phyloP scores from a whole-genome alignment of 2,329 filamentous ascomycete species.

The Bipolaris bicolor region DNA sequence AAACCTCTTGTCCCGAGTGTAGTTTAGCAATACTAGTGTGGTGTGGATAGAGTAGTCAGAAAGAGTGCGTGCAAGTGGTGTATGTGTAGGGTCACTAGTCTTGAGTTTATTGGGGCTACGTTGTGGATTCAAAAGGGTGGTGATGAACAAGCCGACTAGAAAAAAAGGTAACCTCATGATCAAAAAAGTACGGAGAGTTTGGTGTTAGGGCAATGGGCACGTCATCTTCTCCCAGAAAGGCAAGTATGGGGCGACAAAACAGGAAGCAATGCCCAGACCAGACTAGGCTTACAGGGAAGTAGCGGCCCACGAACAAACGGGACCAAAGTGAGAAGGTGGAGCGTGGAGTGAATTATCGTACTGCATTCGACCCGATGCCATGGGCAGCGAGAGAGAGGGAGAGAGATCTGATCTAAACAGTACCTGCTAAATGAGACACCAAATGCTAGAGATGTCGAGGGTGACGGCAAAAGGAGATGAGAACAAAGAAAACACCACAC shows the following conservation, averaged over 20 bases:
- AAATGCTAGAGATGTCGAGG: constrained; percentile 39
- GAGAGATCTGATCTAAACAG: constrained; percentile 39
- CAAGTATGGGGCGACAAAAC: constrained; percentile 21
- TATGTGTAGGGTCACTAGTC: no score
- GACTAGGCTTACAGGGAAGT: constrained; percentile 23
- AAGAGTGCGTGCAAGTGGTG: background rate
- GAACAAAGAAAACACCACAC: constrained; percentile 36
- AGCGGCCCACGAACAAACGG: constrained; percentile 17
- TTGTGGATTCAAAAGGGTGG: background rate
- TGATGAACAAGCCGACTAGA: background rate
- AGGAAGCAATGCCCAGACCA: constrained; percentile 28
- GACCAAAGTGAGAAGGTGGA: background rate
- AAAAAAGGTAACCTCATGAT: background rate
- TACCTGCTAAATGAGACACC: constrained; percentile 39
- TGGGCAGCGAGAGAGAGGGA: constrained; percentile 27
- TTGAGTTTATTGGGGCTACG: background rate
- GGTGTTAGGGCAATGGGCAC: constrained; percentile 15
- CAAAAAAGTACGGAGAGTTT: background rate
- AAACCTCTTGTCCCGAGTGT: background rate
- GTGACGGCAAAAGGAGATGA: constrained; percentile 27
- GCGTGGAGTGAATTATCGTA: constrained; percentile 26
- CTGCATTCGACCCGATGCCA: constrained; percentile 35
- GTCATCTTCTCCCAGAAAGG: constrained; percentile 22
- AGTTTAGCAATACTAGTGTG: background rate
- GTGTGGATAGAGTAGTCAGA: background rate